Evolutionary conservation across 208 protist species (phyloP).

Genomic region (Leishmania major): DNA sequence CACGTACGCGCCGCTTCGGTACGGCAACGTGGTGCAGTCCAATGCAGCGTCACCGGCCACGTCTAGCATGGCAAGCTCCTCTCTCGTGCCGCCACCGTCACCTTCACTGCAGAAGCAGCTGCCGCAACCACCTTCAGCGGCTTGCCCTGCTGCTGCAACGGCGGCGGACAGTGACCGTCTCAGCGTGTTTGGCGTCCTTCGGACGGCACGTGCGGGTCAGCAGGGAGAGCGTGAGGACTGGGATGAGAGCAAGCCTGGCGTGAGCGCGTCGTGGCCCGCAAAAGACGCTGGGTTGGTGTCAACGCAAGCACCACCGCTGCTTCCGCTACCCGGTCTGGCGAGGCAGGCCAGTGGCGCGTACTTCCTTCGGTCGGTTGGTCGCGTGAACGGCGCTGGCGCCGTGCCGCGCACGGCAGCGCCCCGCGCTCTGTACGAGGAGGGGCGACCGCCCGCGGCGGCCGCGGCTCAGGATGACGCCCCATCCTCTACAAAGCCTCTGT

Average conservation of each 20-base stretch:
- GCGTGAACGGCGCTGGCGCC: background rate
- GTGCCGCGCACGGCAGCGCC: background rate
- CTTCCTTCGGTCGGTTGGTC: background rate
- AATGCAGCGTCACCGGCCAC: background rate
- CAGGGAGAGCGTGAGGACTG: constrained; percentile 32
- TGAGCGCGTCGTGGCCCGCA: constrained; percentile 14
- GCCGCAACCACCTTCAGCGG: background rate
- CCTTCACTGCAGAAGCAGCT: background rate
- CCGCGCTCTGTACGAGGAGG: background rate
- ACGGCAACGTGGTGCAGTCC: constrained; percentile 21
- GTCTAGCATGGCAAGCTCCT: background rate
- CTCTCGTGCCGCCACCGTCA: background rate
- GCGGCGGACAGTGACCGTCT: background rate
- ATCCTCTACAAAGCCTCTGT: constrained; percentile 5
- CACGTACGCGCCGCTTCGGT: constrained; percentile 38
- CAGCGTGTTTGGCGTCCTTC: constrained; percentile 48
- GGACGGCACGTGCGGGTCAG: constrained; percentile 29
- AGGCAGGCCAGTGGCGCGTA: background rate
- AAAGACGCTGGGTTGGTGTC: background rate
- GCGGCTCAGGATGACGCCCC: background rate
- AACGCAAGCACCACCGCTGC: constrained; percentile 1
- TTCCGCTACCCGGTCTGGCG: background rate
- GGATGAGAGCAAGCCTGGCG: constrained; percentile 35
- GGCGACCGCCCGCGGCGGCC: background rate
- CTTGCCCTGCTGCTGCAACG: background rate